Percentiles rank a stretch among this genome's conserved stretches.
These are phyloP conservation scores for Discostella pseudostelligera DNA, from an alignment of 108 stramenopile genomes.

Conservation along the genomic window DNA sequence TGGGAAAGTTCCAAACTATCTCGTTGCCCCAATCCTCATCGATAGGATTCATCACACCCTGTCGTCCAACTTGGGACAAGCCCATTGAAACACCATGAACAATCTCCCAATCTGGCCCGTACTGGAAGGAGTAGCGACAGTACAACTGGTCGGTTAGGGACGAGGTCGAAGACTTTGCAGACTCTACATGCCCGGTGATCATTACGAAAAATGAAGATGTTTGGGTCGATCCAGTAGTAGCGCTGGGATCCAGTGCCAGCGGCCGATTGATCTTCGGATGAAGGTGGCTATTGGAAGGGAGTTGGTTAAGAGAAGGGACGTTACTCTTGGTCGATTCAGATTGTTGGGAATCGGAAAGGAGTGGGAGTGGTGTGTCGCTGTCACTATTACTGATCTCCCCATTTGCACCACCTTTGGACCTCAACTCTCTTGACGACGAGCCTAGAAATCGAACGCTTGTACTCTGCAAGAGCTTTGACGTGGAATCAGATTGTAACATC, in stretches of 20 bases:
- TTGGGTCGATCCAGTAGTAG: background rate
- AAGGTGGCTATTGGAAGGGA: conserved; percentile 16
- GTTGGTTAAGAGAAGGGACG: background rate
- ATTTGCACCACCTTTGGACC: background rate
- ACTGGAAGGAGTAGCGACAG: conserved; percentile 72
- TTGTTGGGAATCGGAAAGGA: background rate
- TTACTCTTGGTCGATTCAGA: background rate
- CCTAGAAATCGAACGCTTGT: conserved; percentile 16
- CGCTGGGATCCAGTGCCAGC: background rate
- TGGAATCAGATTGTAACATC: background rate
- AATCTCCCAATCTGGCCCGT: conserved; percentile 80
- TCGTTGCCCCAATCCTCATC: conserved; percentile 33
- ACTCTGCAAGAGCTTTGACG: conserved; percentile 3
- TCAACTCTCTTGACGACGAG: conserved; percentile 12
- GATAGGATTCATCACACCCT: conserved; percentile 7
- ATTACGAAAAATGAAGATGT: conserved; percentile 57
- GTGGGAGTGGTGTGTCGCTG: background rate
- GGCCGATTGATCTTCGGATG: conserved; percentile 20
- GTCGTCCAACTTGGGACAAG: conserved; percentile 46
- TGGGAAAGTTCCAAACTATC: conserved; percentile 88
- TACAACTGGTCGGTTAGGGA: conserved; percentile 62
- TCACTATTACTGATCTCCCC: background rate
- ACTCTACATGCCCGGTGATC: conserved; percentile 64
- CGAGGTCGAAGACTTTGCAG: conserved; percentile 36
- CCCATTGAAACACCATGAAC: conserved; percentile 62